phyloP scores from a whole-genome alignment of 306 rosid species.

The Fagus crenata region DNA sequence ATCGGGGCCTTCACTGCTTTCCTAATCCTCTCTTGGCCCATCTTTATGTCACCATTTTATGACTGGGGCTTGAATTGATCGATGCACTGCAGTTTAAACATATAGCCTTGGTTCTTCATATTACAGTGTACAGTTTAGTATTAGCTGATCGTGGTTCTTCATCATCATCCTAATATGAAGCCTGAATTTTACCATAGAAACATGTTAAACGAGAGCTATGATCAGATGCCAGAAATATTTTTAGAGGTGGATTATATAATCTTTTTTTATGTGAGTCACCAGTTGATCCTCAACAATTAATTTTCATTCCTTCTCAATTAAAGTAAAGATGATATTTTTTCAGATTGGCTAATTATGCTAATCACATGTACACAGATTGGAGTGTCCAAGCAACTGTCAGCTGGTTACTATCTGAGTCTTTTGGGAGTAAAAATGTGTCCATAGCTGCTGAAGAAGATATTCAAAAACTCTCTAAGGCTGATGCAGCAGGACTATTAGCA shows the following conservation, averaged over 20 bases:
- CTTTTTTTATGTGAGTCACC: not conserved
- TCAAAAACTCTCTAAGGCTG: slow-evolving; percentile 64
- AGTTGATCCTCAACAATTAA: not conserved
- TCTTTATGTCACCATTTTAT: not conserved
- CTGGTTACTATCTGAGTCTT: slow-evolving; percentile 77
- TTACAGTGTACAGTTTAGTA: not conserved
- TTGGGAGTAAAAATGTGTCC: slow-evolving; percentile 65
- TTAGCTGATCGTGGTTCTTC: not conserved
- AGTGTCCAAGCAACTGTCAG: slow-evolving; percentile 94
- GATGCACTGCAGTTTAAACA: not conserved
- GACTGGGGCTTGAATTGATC: not conserved
- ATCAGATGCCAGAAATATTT: not conserved
- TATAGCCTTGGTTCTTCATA: not conserved
- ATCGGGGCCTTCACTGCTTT: slow-evolving; percentile 3
- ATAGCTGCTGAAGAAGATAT: slow-evolving; percentile 93
- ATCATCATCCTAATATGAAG: not conserved
- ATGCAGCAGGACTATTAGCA: slow-evolving; percentile 56
- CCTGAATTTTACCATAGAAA: not conserved
- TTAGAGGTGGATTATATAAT: not conserved
- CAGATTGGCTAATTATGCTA: slow-evolving; percentile 23
- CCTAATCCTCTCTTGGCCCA: not conserved
- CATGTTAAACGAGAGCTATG: not conserved
- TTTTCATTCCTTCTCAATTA: not conserved
- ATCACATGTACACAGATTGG: slow-evolving; percentile 65
- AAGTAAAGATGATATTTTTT: not conserved